Percentiles rank a stretch among this genome's conserved stretches.
Evolutionary conservation across 1,284 basidiomycete genomes (phyloP).

Genomic region (Cryptococcus sp.): DNA sequence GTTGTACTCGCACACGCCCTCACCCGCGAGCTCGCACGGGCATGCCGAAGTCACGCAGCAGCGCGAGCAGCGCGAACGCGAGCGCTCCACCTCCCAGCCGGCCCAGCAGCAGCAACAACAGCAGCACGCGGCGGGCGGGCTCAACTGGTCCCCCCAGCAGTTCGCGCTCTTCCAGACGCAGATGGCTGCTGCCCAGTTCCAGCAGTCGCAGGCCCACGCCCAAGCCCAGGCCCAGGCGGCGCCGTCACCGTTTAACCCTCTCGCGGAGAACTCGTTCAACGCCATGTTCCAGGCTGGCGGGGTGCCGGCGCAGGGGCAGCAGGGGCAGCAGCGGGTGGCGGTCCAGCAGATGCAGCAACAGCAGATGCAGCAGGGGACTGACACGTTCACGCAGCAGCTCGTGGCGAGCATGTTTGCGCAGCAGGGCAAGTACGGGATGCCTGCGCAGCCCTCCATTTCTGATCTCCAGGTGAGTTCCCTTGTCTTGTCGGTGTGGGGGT

Average conservation of each 20-base stretch:
- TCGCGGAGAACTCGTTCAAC: conserved; percentile 17
- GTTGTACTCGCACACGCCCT: conserved; percentile 29
- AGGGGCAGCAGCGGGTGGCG: conserved; percentile 3
- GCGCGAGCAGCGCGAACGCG: conserved; percentile 11
- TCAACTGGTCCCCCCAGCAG: conserved; percentile 27
- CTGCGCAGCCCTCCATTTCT: conserved; percentile 4
- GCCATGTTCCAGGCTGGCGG: conserved; percentile 9
- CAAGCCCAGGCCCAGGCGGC: not conserved
- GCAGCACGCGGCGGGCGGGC: not conserved
- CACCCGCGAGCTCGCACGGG: conserved; percentile 28
- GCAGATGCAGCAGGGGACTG: conserved; percentile 10
- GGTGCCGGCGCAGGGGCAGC: conserved; percentile 9
- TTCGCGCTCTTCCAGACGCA: conserved; percentile 26
- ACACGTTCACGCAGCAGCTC: conserved; percentile 26
- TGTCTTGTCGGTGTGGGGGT: too few species aligned
- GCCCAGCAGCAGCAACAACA: conserved; percentile 5
- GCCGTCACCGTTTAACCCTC: conserved; percentile 11
- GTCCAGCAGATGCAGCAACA: too few species aligned
- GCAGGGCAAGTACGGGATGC: conserved; percentile 12
- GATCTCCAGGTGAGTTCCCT: conserved; percentile 10
- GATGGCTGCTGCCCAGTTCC: conserved; percentile 12
- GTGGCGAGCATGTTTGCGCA: conserved; percentile 34
- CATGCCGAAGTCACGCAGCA: conserved; percentile 8
- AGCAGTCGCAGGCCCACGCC: conserved; percentile 14
- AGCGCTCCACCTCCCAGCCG: conserved; percentile 9